These are phyloP conservation scores for Ceratonia siliqua DNA, from an alignment of 306 rosid species.

Conservation along the genomic window DNA sequence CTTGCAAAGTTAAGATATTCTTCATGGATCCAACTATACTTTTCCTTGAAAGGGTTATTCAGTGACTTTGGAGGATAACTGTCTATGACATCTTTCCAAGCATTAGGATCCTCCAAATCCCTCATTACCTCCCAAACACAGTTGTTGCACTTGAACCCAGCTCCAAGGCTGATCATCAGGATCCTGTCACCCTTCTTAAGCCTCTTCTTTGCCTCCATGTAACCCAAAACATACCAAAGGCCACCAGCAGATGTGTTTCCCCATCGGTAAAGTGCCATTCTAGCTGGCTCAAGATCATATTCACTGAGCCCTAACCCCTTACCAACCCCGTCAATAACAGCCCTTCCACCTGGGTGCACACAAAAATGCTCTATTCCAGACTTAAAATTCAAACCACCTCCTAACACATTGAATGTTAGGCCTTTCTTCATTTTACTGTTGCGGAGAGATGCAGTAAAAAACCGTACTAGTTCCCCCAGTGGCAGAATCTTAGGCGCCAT, in stretches of 20 bases:
- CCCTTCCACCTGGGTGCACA: conserved; percentile 77
- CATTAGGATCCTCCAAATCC: conserved; percentile 63
- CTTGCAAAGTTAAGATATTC: conserved; percentile 66
- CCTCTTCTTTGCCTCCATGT: conserved; percentile 94
- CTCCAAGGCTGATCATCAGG: conserved; percentile 89
- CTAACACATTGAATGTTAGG: conserved; percentile 27
- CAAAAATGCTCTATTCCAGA: conserved; percentile 76
- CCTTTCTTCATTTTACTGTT: not conserved
- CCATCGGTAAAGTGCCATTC: conserved; percentile 85
- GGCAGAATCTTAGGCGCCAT: conserved; percentile 67
- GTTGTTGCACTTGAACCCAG: conserved; percentile 86
- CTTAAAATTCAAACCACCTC: conserved; percentile 55
- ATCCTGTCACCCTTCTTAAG: conserved; percentile 66
- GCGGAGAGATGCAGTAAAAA: conserved; percentile 19
- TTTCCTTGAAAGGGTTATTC: conserved; percentile 63
- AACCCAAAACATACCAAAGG: conserved; percentile 85
- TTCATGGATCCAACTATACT: conserved; percentile 71
- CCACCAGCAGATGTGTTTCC: conserved; percentile 92
- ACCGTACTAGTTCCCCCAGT: conserved; percentile 50
- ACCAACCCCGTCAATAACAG: conserved; percentile 79
- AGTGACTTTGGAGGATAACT: conserved; percentile 57
- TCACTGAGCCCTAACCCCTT: conserved; percentile 58
- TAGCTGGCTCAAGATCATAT: conserved; percentile 71
- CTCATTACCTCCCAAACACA: conserved; percentile 86
- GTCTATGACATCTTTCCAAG: conserved; percentile 64